Conservation (phyloP, 1,284 basidiomycete species). For the Sanghuangporus sanghuang region DNA sequence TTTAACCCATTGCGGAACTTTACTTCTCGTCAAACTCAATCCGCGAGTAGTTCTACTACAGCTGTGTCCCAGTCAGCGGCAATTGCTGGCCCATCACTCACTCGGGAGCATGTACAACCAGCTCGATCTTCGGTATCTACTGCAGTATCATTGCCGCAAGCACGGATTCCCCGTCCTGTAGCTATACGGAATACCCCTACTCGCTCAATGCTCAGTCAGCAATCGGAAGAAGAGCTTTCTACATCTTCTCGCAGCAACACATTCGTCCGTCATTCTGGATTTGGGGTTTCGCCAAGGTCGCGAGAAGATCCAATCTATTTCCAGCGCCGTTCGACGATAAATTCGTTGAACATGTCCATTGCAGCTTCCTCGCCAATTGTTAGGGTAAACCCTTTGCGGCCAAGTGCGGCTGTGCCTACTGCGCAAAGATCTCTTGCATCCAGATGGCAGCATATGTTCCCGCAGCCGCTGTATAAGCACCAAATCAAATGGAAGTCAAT, state of each 20-base stretch:
- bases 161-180: conserved; percentile 14
- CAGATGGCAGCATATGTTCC: conserved; percentile 87
- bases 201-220: conserved; percentile 13
- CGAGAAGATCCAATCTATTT: conserved; percentile 13
- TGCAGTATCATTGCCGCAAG: conserved; percentile 25
- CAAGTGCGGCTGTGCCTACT: conserved; percentile 48
- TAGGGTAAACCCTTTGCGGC: conserved; percentile 62
- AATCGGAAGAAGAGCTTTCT: conserved; percentile 14
- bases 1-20: conserved; percentile 66
- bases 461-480: conserved; percentile 73
- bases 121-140: conserved; percentile 23
- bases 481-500: conserved; percentile 92
- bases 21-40: conserved; percentile 51
- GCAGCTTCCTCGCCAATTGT: conserved; percentile 46
- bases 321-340: conserved; percentile 13
- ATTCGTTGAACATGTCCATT: conserved; percentile 21
- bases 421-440: conserved; percentile 68
- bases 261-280: conserved; percentile 10
- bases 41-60: conserved; percentile 40
- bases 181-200: conserved; percentile 17
- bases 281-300: conserved; percentile 14
- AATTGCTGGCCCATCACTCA: conserved; percentile 19
- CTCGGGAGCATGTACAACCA: conserved; percentile 22
- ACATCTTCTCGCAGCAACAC: conserved; percentile 13
- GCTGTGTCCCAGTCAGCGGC: conserved; percentile 24